Base-by-base conservation (phyloP, 768 basidiomycete species). In the Leccinum barrowsii region DNA sequence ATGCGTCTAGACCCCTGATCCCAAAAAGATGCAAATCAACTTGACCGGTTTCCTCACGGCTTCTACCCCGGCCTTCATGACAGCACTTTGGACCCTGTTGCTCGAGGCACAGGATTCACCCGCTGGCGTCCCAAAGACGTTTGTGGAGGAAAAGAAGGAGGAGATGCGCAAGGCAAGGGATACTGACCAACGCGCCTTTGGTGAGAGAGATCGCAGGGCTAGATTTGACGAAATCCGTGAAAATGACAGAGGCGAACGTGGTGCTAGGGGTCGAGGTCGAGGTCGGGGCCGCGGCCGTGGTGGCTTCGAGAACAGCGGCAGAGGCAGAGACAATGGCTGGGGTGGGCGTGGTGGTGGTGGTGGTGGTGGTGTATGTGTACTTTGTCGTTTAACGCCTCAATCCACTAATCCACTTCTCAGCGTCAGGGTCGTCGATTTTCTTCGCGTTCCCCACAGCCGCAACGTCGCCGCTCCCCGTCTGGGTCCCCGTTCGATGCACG, bases 21-120 rank as follows among this genome's bases (percentile, higher is more conserved):
- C 94, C 5, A 87, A 85, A 72, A 94, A 91, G 76, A 94, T 98
- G 87, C 94, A 98, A 74, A 94, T 98, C 60, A 87, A 89, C 67
- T 75, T 99, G 24, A 91, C 90, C 2, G 96, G 96, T 7, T 99
- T 99, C 73, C 82, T 99, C 58, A 90, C 91, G 4, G 85, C 87
- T 62, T 85, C 92, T 58, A 97, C 97, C 0, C 78, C 90, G 0
- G 72, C 78, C 1, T 99, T 99, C 74, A 97, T 97, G 94, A 72
- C 77, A 5, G 80, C 86, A 1, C 81, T 99, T 0, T 99, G 97
- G 97, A 85, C 80, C 24, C 79, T 98, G 5, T 78, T 99, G n/a
- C 77, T 98, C 4, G 94, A 96, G 64, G 97, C 97, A 3, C 96
- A 98, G 73, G 81, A 81, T 32, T 90, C 91, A 30, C 82, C 89